Conservation (phyloP, 2,329 filamentous ascomycete genomes). For the Colletotrichum scovillei region DNA sequence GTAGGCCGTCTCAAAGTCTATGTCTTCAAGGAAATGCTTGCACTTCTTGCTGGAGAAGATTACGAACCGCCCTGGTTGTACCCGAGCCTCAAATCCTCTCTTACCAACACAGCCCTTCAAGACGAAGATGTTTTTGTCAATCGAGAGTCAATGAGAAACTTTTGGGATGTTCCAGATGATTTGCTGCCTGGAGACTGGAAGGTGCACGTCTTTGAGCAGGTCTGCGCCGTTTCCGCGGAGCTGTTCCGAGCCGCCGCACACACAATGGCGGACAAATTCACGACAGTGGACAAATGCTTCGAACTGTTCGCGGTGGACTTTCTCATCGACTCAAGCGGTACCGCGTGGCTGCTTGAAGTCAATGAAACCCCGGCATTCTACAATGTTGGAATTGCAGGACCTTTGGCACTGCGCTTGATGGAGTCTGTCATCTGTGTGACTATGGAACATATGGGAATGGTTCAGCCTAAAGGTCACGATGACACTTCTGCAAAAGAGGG, state of each 20-base stretch:
- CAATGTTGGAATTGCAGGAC: conserved; percentile 46
- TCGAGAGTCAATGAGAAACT: conserved; percentile 48
- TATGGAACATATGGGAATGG: conserved; percentile 48
- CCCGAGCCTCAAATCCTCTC: conserved; percentile 45
- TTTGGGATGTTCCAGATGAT: conserved; percentile 44
- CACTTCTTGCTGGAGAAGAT: conserved; percentile 47
- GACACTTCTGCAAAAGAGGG: conserved; percentile 34
- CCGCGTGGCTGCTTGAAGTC: conserved; percentile 49
- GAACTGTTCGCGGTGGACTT: conserved; percentile 52
- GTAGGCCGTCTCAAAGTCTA: conserved; percentile 51
- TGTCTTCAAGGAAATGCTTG: conserved; percentile 50
- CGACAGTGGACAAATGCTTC: conserved; percentile 49
- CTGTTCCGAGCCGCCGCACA: conserved; percentile 48
- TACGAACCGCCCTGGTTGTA: conserved; percentile 51
- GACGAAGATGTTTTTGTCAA: conserved; percentile 46
- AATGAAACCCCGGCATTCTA: conserved; percentile 54
- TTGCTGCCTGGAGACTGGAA: conserved; percentile 48
- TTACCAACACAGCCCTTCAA: conserved; percentile 52
- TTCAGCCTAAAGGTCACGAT: conserved; percentile 24
- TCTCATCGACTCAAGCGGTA: conserved; percentile 45
- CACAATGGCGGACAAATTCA: conserved; percentile 53
- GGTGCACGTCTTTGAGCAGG: conserved; percentile 45
- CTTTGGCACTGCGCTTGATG: conserved; percentile 48
- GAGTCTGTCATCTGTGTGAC: conserved; percentile 47
- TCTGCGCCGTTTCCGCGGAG: conserved; percentile 47